Evolutionary conservation across 2,329 filamentous ascomycete genomes (phyloP), one percentile per base, ranked within the genome.

Genomic region (Hortaea sp.): DNA sequence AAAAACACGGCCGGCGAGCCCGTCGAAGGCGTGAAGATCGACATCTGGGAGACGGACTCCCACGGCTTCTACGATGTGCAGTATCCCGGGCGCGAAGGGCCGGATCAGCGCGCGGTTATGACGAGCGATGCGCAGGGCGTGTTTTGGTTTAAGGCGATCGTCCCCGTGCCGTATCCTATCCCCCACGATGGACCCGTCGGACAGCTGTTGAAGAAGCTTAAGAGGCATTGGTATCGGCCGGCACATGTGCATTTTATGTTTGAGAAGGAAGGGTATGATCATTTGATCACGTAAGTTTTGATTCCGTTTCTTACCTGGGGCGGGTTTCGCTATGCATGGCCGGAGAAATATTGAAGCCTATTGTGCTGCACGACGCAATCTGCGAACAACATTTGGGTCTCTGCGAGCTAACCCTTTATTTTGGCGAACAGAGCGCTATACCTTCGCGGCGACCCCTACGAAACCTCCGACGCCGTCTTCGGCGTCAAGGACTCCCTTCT

Each of bases 191-290:
- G 85, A 6, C 88, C 88, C 0, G 87, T 94, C 1, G 88, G 86
- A 0, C 78, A 80, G 65, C 62, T 92, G 54, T 66, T 92, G 56
- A 68, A 70, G 61, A 64, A 69, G 57, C 62, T 92, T 57, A 73
- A 76, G n/a, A 71, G 87, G n/a, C 87, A 92, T 67, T 79, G 80
- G 46, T 89, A 80, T 69, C 69, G 87, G 44, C 87, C 86, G 1
- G 78, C 81, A 13, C 86, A 92, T 64, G 77, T 90, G 73, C 86
- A 92, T 65, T 92, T 92, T 58, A 92, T 94, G 85, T 88, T 94
- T 67, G 79, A 82, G 61, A 88, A 87, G 70, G 65, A 73, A 31
- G 84, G 85, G 0, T 88, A 78, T 69, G 87, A 94, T 69, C 78
- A 83, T 62, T 66, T 94, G 57, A 83, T 92, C 60, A 94, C 87